Evolutionary conservation across 257 asterid species (phyloP), one percentile per base, ranked within the genome.

Genomic region (Nicotiana undulata): DNA sequence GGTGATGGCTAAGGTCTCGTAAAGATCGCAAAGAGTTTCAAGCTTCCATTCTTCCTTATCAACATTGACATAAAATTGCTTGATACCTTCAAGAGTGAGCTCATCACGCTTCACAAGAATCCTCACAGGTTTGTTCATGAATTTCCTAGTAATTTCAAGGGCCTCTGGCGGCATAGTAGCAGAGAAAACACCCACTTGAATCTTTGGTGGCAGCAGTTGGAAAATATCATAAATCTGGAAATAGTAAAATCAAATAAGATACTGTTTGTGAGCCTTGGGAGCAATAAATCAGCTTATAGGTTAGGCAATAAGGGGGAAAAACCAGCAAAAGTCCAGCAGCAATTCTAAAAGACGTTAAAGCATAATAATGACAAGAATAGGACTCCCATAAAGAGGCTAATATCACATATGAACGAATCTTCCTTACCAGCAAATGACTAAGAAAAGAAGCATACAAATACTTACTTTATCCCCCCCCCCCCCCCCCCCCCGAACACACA

Each of bases 111-210:
- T 88, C 40, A 89, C 93, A 4, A 89, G 89, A 84, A 89, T 88
- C 67, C 93, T 88, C 5, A 89, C 91, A 0, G 91, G 93, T 83
- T 90, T 88, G 37, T 81, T 86, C 93, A 90, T 90, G 63, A 86
- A 89, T 29, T 89, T 89, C 78, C 91, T 76, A 1, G 93, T 90
- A 18, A 90, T 90, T 82, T 90, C 93, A 22, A 90, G 93, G 34
- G 93, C 93, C 82, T 90, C 93, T 20, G 93, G 93, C 16, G 93
- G 93, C 93, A 88, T 88, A 20, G 93, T 90, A 49, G 93, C 93
- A 18, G 93, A 90, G 85, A 90, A 90, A 10, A 90, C 93, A 29
- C 93, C 93, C 22, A 90, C 93, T 83, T 90, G 93, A 59, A 90
- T 85, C 87, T 90, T 88, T 17, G 89, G 93, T 13, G 93, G 91